Percentiles rank a stretch among this genome's conserved stretches.
phyloP scores from a whole-genome alignment of 495 filamentous ascomycete species.

The Annulohypoxylon maeteangense region DNA sequence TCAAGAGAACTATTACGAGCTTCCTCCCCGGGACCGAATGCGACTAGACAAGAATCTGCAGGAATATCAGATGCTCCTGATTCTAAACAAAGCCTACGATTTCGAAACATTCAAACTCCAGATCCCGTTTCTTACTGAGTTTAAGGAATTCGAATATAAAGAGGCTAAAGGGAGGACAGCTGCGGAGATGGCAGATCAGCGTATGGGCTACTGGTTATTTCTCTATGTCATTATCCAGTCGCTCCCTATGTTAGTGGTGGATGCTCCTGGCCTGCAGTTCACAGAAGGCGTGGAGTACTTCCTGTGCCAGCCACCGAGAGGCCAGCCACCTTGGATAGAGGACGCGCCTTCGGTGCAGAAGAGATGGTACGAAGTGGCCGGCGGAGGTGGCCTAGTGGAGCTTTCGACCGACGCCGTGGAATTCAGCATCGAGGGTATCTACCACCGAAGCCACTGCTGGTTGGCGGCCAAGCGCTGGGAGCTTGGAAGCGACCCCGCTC shows the following conservation, averaged over 20 bases:
- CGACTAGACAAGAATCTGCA: slow-evolving; percentile 73
- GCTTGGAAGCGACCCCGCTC: slow-evolving; percentile 35
- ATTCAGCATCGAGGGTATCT: slow-evolving; percentile 89
- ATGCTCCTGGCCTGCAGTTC: slow-evolving; percentile 80
- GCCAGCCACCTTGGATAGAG: slow-evolving; percentile 85
- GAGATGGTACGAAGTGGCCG: slow-evolving; percentile 83
- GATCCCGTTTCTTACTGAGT: slow-evolving; percentile 77
- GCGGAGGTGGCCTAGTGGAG: slow-evolving; percentile 75
- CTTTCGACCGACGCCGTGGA: slow-evolving; percentile 86
- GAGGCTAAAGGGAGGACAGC: slow-evolving; percentile 75
- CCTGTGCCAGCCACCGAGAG: slow-evolving; percentile 88
- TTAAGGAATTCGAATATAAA: slow-evolving; percentile 84
- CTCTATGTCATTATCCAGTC: slow-evolving; percentile 91
- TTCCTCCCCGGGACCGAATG: slow-evolving; percentile 77
- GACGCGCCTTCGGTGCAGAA: slow-evolving; percentile 71
- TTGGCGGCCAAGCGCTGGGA: slow-evolving; percentile 79
- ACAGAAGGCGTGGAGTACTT: slow-evolving; percentile 93
- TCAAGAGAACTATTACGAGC: slow-evolving; percentile 67
- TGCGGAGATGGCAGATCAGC: slow-evolving; percentile 78
- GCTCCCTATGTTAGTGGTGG: slow-evolving; percentile 87
- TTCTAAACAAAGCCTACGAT: slow-evolving; percentile 82
- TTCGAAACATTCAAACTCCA: slow-evolving; percentile 68
- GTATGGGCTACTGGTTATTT: slow-evolving; percentile 93
- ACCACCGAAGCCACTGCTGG: slow-evolving; percentile 94
- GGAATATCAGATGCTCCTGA: slow-evolving; percentile 75